phyloP scores from a whole-genome alignment of 805 yeast species.

The Myxozyma monticola region DNA sequence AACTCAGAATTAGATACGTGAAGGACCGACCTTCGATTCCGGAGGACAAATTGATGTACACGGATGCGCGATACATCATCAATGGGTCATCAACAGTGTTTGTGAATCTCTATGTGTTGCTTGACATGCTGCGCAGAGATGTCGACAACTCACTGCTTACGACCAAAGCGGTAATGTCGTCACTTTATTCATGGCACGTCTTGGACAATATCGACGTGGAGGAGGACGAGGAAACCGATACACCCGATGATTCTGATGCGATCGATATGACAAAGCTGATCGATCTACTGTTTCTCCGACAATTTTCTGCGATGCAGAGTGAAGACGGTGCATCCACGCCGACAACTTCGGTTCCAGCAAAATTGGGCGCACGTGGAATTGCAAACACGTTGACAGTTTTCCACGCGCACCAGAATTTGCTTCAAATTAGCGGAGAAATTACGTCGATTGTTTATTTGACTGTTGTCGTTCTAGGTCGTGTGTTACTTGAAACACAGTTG shows the following conservation, averaged over 20 bases:
- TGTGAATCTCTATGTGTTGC: slow-evolving; percentile 17
- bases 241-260: neutral
- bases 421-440: slow-evolving; percentile 26
- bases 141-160: slow-evolving; percentile 4
- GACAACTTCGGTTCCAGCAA: slow-evolving; percentile 21
- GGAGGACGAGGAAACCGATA: neutral
- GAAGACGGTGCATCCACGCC: slow-evolving; percentile 1
- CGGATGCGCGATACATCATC: slow-evolving; percentile 25
- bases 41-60: slow-evolving; percentile 18
- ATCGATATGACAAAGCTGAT: slow-evolving; percentile 6
- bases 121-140: slow-evolving; percentile 5
- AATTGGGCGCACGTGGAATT: slow-evolving; percentile 29
- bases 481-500: slow-evolving; percentile 16
- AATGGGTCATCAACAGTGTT: slow-evolving; percentile 28
- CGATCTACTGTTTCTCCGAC: slow-evolving; percentile 20
- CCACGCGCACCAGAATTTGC: slow-evolving; percentile 24
- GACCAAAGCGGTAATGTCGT: slow-evolving; percentile 23
- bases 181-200: slow-evolving; percentile 16
- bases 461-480: slow-evolving; percentile 14
- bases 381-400: slow-evolving; percentile 26
- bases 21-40: slow-evolving; percentile 25
- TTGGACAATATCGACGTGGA: slow-evolving; percentile 9
- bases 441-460: slow-evolving; percentile 22
- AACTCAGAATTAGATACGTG: slow-evolving; percentile 15
- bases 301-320: slow-evolving; percentile 9